Conservation (phyloP, 768 basidiomycete species). For the Cytidiella melzeri region DNA sequence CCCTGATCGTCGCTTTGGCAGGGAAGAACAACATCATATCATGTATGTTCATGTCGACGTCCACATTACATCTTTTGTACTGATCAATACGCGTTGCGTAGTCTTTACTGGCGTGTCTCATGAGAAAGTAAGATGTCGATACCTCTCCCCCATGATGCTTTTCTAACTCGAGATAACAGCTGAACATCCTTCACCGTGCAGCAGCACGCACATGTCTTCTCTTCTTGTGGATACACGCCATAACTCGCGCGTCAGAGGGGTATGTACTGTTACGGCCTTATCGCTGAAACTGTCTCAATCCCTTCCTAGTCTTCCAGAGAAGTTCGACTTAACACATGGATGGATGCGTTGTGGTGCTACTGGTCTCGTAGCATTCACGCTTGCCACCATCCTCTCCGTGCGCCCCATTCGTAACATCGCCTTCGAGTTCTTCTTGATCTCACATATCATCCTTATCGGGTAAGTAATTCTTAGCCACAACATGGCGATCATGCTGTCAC, state of each 20-base stretch:
- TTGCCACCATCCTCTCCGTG: slow-evolving; percentile 34
- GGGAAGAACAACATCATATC: slow-evolving; percentile 56
- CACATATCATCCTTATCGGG: slow-evolving; percentile 20
- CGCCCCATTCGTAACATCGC: slow-evolving; percentile 33
- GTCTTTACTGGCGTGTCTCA: slow-evolving; percentile 49
- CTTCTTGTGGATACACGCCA: slow-evolving; percentile 40
- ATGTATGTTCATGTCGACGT: slow-evolving; percentile 23
- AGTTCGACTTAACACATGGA: slow-evolving; percentile 30
- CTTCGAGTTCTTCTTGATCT: slow-evolving; percentile 36
- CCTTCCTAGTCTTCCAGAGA: slow-evolving; percentile 26
- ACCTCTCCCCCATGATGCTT: neutral
- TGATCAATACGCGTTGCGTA: neutral
- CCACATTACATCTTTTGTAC: neutral
- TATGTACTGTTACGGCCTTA: slow-evolving; percentile 1
- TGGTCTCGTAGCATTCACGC: slow-evolving; percentile 27
- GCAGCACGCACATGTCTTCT: slow-evolving; percentile 37
- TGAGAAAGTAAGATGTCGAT: slow-evolving; percentile 33
- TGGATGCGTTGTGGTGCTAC: slow-evolving; percentile 30
- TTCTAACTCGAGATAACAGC: slow-evolving; percentile 19
- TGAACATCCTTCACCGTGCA: slow-evolving; percentile 41
- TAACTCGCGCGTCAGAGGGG: slow-evolving; percentile 21
- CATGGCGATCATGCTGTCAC: neutral
- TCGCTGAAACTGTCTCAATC: neutral
- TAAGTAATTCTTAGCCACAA: slow-evolving; percentile 10
- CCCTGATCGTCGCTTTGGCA: slow-evolving; percentile 47